Conservation (phyloP, 208 protist genomes). For the Wallacemonas collosoma region DNA sequence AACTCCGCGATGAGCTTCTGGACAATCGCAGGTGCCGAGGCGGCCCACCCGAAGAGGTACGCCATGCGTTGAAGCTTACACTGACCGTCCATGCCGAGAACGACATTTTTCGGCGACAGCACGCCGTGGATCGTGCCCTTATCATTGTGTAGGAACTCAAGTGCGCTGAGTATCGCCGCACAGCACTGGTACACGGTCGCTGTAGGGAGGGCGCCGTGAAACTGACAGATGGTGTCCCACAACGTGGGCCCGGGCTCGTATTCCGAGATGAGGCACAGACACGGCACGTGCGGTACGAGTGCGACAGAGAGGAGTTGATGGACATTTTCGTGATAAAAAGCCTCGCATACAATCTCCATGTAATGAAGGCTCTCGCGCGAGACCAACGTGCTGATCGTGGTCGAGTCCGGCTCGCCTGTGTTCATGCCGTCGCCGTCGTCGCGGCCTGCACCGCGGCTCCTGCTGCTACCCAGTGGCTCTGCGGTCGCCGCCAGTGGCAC, state of each 20-base stretch:
- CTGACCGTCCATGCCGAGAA: conserved; percentile 42
- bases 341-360: conserved; percentile 9
- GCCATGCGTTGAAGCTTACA: conserved; percentile 48
- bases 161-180: conserved; percentile 38
- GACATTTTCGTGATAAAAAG: conserved; percentile 51
- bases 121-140: conserved; percentile 42
- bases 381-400: neutral
- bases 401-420: neutral
- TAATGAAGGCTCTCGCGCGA: conserved; percentile 10
- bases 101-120: conserved; percentile 34
- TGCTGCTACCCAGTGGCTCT: too few species aligned
- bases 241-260: conserved; percentile 45
- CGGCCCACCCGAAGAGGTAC: conserved; percentile 33
- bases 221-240: conserved; percentile 29
- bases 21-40: neutral
- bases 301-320: conserved; percentile 35
- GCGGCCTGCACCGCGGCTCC: neutral
- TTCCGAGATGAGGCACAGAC: conserved; percentile 40
- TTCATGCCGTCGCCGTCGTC: neutral
- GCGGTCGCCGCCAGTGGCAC: too few species aligned
- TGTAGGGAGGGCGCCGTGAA: conserved; percentile 32
- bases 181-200: conserved; percentile 32
- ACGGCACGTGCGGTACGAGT: conserved; percentile 16
- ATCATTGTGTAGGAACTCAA: conserved; percentile 49
- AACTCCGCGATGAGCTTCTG: conserved; percentile 5